Base-by-base conservation (phyloP, 148 eudicot species). In the Chenopodium quinoa region DNA sequence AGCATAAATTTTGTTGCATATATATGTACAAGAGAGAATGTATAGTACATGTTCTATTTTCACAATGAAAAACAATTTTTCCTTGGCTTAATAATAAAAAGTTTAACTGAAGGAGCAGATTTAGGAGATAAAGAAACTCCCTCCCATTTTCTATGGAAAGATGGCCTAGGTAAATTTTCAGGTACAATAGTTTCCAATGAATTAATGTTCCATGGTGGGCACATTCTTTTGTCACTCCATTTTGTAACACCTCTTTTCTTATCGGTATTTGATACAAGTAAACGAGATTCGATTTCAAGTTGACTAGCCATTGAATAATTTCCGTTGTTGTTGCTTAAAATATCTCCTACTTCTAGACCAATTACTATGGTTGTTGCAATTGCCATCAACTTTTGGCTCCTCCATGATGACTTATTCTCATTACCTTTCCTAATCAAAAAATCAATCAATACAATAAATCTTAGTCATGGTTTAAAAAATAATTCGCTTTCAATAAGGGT, bases 141-240 rank as follows among this genome's bases (percentile, higher is more conserved):
- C 76, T 92, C 97, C 96, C 94, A 91, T 31, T 84, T 86, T 54
- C 94, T 90, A 50, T 76, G 87, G 69, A 89, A 87, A 52, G 87
- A 86, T 23, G 94, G 96, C 83, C 98, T 84, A 4, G 98, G 98
- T 2, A 95, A 87, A 67, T 95, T 88, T 72, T 95, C 98, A 29
- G 98, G 98, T 76, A 95, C 97, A 74, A 95, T 85, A 2, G 90
- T 93, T 77, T 95, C 98, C 4, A 89, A 83, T 2, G 97, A 90
- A 82, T 92, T 93, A 80, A 85, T n/a, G 46, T 79, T 83, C 98
- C 97, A 95, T 7, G 97, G 85, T 47, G 82, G 86, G 56, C 97
- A 95, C 9, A 70, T 71, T 72, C 94, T 84, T 77, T 86, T 88
- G 16, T 91, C 92, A 82, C 98, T 95, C 98, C 98, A 95, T 81